Evolutionary conservation across 2,329 filamentous ascomycete genomes (phyloP).

Genomic region (Colletotrichum sp.): DNA sequence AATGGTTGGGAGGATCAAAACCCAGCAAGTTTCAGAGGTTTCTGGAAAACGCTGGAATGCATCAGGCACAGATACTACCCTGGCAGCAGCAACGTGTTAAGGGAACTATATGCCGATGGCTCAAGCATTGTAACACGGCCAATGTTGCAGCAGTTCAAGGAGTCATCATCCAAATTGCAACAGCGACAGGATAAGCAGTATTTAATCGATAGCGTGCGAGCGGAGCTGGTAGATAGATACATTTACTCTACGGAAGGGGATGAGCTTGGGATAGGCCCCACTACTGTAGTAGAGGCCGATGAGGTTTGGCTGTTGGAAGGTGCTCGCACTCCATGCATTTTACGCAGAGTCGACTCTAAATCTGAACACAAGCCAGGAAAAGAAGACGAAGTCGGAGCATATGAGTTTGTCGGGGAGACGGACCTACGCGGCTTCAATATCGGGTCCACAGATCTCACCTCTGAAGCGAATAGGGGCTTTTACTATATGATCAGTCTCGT

Average conservation of each 20-base stretch:
- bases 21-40: too few species aligned
- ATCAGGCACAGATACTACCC: too few species aligned
- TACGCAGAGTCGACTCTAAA: neutral
- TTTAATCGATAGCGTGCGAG: too few species aligned
- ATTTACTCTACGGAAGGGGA: neutral
- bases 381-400: neutral
- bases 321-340: neutral
- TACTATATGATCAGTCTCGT: neutral
- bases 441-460: neutral
- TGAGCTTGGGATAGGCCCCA: slow-evolving; percentile 8
- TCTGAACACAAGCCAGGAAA: neutral
- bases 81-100: too few species aligned
- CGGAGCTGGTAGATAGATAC: neutral
- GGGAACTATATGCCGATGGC: too few species aligned
- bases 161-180: too few species aligned
- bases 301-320: slow-evolving; percentile 12
- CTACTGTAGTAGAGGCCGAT: neutral
- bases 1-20: too few species aligned
- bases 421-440: neutral
- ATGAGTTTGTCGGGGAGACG: neutral
- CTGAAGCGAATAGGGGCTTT: neutral
- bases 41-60: too few species aligned
- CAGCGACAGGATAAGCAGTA: too few species aligned
- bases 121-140: too few species aligned
- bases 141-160: too few species aligned